Conservation (phyloP, 192 early-diverging fungal species). For the Funneliformis mosseae region DNA sequence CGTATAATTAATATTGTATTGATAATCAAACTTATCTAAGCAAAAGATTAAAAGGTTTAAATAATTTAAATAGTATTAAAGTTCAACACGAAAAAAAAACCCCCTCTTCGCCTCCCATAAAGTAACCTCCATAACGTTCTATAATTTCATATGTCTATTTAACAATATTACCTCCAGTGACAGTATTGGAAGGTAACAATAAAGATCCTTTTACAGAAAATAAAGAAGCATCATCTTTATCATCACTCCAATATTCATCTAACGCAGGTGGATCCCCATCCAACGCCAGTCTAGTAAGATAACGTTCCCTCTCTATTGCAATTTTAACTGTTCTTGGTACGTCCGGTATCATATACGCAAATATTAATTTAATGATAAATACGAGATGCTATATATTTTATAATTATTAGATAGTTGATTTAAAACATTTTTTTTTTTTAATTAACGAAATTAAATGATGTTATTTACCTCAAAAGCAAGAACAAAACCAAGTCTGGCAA, state of each 20-base stretch:
- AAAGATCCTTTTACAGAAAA: background rate
- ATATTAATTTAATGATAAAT: constrained; percentile 40
- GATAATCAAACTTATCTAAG: too few relatives aligned
- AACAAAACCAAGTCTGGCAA: constrained; percentile 41
- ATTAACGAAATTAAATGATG: background rate
- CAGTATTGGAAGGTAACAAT: background rate
- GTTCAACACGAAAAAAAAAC: too few relatives aligned
- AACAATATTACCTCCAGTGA: background rate
- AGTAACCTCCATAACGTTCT: background rate
- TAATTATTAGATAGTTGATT: background rate
- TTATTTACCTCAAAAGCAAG: constrained; percentile 47
- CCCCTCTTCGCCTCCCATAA: background rate
- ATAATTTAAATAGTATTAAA: too few relatives aligned
- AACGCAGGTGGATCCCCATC: background rate
- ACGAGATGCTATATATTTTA: constrained; percentile 42
- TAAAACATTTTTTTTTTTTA: background rate
- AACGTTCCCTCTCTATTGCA: constrained; percentile 48
- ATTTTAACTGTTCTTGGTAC: constrained; percentile 39
- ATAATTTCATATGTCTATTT: too few relatives aligned
- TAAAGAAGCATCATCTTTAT: background rate
- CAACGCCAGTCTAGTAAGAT: constrained; percentile 12
- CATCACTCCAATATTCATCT: background rate
- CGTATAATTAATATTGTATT: too few relatives aligned
- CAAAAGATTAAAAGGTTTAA: too few relatives aligned
- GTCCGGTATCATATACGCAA: constrained; percentile 46